Base-by-base conservation (phyloP, 2,329 filamentous ascomycete genomes). In the Basipetospora chlamydospora region DNA sequence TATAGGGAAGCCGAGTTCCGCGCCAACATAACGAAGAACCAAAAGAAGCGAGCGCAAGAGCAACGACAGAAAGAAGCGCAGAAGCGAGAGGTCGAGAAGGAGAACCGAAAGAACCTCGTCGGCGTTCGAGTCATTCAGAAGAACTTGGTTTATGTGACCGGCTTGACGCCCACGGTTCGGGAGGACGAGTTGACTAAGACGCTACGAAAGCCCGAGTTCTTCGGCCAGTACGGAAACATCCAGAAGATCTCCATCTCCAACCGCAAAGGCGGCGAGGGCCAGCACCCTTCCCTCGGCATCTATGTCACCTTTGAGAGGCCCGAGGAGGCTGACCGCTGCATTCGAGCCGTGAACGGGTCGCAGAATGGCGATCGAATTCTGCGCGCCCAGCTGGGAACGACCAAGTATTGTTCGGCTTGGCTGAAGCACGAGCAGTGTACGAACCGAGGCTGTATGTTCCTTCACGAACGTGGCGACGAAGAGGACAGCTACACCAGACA, bases 191-290 rank as follows among this genome's bases (percentile, higher is more conserved):
- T 98, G 3, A 70, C 96, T 32, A 84, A 88, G 56, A 95, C 87
- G 0, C 64, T 98, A 32, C 78, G 92, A 39, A 87, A 87, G 43
- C 76, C 77, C 33, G 82, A 95, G 50, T 98, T 95, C 54, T 98
- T 98, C 50, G 90, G 90, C 5, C 90, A 98, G 57, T 98, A 98
- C 54, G 90, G 90, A 47, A 90, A 88, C 52, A 98, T 98, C 47
- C 81, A 94, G 53, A 98, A 98, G 58, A 96, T 98, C 39, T 93
- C 94, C 38, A 93, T 98, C 46, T 96, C 87, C 66, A 95, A 94
- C 56, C 76, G 86, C 28, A 94, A 93, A 57, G 84, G 70, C 41
- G 70, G 73, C 22, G 73, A 78, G 49, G 72, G 72, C 21, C 70
- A 88, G 43, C 82, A 85, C 46, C 82, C 90, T 48, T 92, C 87